Conservation (phyloP, 2,329 filamentous ascomycete species). For the Pseudogymnoascus sp. region DNA sequence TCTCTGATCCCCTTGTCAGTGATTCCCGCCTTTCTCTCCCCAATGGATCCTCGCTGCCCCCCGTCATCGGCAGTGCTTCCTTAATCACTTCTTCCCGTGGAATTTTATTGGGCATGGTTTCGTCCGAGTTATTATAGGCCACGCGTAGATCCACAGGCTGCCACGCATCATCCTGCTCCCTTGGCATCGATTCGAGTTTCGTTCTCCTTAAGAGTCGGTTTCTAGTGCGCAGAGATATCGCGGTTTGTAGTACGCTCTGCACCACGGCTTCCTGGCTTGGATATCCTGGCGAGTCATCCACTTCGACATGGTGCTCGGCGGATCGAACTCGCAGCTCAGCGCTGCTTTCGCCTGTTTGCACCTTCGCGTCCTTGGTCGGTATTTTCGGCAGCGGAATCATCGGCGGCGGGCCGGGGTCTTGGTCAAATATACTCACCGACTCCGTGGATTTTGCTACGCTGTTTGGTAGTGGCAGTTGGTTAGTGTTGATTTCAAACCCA, state of each 20-base stretch:
- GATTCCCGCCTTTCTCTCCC: neutral
- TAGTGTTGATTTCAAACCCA: neutral
- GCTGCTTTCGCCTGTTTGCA: neutral
- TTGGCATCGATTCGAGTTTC: neutral
- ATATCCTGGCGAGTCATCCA: neutral
- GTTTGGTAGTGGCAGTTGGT: neutral
- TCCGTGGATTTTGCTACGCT: neutral
- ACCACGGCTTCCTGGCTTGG: neutral
- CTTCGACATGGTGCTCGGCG: neutral
- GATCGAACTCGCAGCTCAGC: neutral
- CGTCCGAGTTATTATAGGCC: neutral
- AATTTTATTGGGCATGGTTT: neutral
- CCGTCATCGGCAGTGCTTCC: neutral
- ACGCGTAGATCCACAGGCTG: neutral
- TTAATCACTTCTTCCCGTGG: neutral
- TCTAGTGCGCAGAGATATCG: neutral
- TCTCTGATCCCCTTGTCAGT: neutral
- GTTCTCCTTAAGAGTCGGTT: neutral
- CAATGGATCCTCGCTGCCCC: too few species aligned
- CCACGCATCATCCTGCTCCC: neutral
- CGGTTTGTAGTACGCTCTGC: neutral
- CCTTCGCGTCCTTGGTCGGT: neutral
- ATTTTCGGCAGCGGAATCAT: conserved; percentile 1
- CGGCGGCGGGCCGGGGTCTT: neutral
- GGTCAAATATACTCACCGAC: neutral